Conservation (phyloP, 169 alveolate species). For the Babesia microti region DNA sequence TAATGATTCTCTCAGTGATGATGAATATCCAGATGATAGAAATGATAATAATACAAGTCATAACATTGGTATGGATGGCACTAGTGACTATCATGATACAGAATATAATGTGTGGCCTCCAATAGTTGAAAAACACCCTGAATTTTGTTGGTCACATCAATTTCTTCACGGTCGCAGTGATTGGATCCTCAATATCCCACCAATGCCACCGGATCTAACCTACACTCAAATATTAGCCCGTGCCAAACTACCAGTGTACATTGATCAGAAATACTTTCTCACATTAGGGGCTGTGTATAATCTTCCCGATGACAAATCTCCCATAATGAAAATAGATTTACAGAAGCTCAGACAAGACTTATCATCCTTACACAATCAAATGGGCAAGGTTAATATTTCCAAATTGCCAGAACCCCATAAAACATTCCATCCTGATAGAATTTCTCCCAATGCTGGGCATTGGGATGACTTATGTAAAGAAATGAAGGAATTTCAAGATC, state of each 20-base stretch:
- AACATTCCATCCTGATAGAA: constrained; percentile 1
- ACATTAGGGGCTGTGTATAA: constrained; percentile 31
- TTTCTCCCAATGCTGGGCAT: constrained; percentile 1
- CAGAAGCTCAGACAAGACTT: constrained; percentile 9
- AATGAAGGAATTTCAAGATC: constrained; percentile 61
- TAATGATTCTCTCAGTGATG: too few relatives aligned
- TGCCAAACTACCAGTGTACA: constrained; percentile 13
- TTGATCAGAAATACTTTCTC: constrained; percentile 13
- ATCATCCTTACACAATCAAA: constrained; percentile 4
- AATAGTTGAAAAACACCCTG: too few relatives aligned
- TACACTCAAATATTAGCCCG: constrained; percentile 6
- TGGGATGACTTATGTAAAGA: constrained; percentile 31
- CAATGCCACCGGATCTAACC: too few relatives aligned
- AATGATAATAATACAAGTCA: too few relatives aligned
- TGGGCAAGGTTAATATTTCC: constrained; percentile 20
- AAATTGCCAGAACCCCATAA: constrained; percentile 24
- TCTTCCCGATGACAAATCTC: constrained; percentile 10
- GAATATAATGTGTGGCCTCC: too few relatives aligned
- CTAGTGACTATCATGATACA: too few relatives aligned
- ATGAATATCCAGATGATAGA: too few relatives aligned
- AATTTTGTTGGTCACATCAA: too few relatives aligned
- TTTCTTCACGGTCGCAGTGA: too few relatives aligned
- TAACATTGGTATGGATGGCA: too few relatives aligned
- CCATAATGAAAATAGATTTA: neutral
- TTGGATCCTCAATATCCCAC: too few relatives aligned